Percentiles rank a stretch among this genome's conserved stretches.
phyloP scores from a whole-genome alignment of 495 filamentous ascomycete species.

The Daldinia grandis region DNA sequence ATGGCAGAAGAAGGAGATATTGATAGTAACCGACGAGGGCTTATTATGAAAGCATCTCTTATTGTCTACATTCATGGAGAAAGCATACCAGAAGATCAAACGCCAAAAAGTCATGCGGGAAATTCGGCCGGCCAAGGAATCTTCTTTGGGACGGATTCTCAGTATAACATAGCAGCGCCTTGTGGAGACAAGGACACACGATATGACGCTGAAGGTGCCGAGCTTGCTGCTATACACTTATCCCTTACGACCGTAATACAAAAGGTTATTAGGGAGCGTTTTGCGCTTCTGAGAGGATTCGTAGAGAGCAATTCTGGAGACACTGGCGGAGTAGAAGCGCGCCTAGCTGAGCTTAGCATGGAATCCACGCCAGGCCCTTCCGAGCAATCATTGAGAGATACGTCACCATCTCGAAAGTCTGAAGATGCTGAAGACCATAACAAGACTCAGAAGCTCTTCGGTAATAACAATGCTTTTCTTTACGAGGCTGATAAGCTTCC shows the following conservation, averaged over 20 bases:
- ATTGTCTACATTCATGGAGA: neutral
- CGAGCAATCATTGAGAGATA: neutral
- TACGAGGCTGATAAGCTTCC: neutral
- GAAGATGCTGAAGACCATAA: too few relatives aligned
- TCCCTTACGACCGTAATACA: neutral
- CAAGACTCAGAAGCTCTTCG: too few relatives aligned
- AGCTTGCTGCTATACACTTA: neutral
- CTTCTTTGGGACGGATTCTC: neutral
- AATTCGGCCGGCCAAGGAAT: neutral
- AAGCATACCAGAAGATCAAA: neutral
- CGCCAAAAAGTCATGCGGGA: neutral
- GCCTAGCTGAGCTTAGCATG: neutral
- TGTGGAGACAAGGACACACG: neutral
- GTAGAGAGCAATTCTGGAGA: neutral
- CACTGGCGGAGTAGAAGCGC: neutral
- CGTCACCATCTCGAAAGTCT: neutral
- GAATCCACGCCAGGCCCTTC: neutral
- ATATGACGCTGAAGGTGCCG: neutral
- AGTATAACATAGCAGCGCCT: neutral
- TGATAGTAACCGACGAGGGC: neutral
- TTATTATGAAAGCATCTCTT: neutral
- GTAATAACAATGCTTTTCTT: too few relatives aligned
- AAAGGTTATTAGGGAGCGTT: neutral
- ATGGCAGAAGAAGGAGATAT: neutral
- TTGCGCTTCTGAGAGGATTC: neutral